Evolutionary conservation across 495 filamentous ascomycete species (phyloP).

Genomic region (Parathielavia hyrcaniae): DNA sequence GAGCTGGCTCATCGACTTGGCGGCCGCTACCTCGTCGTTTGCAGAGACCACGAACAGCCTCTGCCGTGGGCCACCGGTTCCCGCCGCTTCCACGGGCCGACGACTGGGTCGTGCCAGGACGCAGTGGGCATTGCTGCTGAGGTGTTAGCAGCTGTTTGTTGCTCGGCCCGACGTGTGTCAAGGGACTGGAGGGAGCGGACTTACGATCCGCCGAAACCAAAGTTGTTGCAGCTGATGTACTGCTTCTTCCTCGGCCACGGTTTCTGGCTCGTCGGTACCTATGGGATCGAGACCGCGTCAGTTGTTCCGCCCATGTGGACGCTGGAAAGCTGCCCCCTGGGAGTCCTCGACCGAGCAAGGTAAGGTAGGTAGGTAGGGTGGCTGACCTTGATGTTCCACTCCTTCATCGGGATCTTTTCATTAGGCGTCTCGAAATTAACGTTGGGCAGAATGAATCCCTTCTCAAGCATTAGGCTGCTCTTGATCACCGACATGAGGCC

Average conservation of each 20-base stretch:
- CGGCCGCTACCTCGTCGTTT: constrained; percentile 42
- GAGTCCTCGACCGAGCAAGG: too few relatives aligned
- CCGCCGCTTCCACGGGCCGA: constrained; percentile 31
- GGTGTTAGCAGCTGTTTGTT: too few relatives aligned
- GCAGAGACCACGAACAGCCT: constrained; percentile 45
- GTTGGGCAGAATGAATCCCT: constrained; percentile 47
- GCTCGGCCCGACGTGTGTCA: too few relatives aligned
- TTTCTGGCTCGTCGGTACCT: constrained; percentile 10
- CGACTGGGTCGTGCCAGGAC: constrained; percentile 34
- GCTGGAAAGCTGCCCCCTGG: too few relatives aligned
- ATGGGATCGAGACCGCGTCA: neutral
- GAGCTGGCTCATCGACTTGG: constrained; percentile 35
- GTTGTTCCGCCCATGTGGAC: too few relatives aligned
- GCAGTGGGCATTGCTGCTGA: constrained; percentile 32
- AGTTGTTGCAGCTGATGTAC: constrained; percentile 44
- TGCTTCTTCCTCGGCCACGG: constrained; percentile 39
- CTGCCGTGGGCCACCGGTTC: constrained; percentile 27
- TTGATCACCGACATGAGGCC: constrained; percentile 57
- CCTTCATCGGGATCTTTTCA: constrained; percentile 41
- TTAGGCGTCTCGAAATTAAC: constrained; percentile 45
- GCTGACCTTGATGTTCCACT: constrained; percentile 36
- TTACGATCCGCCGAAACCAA: constrained; percentile 41
- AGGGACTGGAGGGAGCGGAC: too few relatives aligned
- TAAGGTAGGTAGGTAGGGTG: too few relatives aligned
- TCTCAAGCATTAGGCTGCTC: constrained; percentile 52